Conservation (phyloP, 1,284 basidiomycete species). For the Anthracocystis walkeri region DNA sequence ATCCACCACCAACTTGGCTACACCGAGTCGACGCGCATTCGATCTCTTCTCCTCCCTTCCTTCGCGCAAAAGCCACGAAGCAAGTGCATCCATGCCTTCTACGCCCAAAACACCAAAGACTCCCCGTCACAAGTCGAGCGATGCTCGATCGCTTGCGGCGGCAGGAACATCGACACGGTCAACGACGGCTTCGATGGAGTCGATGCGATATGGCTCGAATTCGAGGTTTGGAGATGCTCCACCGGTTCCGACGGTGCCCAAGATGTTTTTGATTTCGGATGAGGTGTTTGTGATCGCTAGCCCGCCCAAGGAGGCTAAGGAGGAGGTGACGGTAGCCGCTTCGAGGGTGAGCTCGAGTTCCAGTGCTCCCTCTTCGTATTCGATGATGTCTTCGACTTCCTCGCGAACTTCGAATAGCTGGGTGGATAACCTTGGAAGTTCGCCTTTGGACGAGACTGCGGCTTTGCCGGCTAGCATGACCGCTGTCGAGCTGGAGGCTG, state of each 20-base stretch:
- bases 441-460: conserved; percentile 4
- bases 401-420: conserved; percentile 16
- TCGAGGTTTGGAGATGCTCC: conserved; percentile 4
- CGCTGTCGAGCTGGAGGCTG: neutral
- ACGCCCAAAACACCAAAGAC: conserved; percentile 9
- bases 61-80: conserved; percentile 2
- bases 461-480: neutral
- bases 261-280: conserved; percentile 21
- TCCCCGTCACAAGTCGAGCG: conserved; percentile 2
- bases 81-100: conserved; percentile 3
- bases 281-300: conserved; percentile 30
- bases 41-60: conserved; percentile 17
- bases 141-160: too few relatives aligned
- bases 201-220: neutral
- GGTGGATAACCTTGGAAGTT: conserved; percentile 9
- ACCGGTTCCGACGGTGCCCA: conserved; percentile 21
- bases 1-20: conserved; percentile 17
- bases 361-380: conserved; percentile 1
- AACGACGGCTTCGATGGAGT: neutral
- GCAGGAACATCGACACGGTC: conserved; percentile 6
- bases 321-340: too few relatives aligned
- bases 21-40: conserved; percentile 16
- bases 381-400: conserved; percentile 4
- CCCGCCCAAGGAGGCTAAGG: neutral
- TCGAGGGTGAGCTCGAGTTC: conserved; percentile 18